A percentile compares a stretch with the other conserved stretches of the same genome.
phyloP scores from a whole-genome alignment of 805 yeast species.

The Danielia reshetovae region DNA sequence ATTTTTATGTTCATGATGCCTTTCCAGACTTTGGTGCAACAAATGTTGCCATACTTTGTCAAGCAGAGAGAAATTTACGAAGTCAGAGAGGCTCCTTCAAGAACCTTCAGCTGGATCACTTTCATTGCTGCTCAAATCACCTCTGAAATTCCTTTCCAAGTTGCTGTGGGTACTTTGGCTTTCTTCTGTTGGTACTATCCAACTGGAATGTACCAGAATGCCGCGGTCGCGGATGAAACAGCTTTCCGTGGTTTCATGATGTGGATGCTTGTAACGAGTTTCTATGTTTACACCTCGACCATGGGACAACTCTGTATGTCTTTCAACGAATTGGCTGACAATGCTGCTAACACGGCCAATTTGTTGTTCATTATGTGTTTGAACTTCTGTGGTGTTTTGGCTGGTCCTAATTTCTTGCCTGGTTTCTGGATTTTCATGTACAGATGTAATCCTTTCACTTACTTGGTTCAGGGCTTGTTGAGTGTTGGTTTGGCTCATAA shows the following conservation, averaged over 20 bases:
- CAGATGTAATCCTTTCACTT: slow-evolving; percentile 68
- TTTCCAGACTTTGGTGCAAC: slow-evolving; percentile 38
- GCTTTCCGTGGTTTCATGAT: slow-evolving; percentile 33
- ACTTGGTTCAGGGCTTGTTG: slow-evolving; percentile 36
- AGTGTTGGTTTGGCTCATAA: slow-evolving; percentile 46
- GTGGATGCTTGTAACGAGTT: slow-evolving; percentile 26
- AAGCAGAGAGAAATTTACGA: slow-evolving; percentile 44
- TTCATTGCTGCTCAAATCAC: slow-evolving; percentile 38
- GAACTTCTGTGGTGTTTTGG: slow-evolving; percentile 77
- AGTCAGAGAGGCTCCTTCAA: slow-evolving; percentile 43
- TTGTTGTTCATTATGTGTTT: slow-evolving; percentile 30
- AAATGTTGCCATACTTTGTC: slow-evolving; percentile 41
- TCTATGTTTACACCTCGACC: slow-evolving; percentile 19
- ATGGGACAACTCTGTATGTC: slow-evolving; percentile 22
- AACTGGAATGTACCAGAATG: slow-evolving; percentile 16
- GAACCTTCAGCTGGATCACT: slow-evolving; percentile 41
- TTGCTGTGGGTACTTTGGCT: slow-evolving; percentile 52
- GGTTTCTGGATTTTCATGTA: slow-evolving; percentile 86
- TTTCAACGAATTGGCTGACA: slow-evolving; percentile 20
- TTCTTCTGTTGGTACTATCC: slow-evolving; percentile 65
- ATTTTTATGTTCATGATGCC: slow-evolving; percentile 43
- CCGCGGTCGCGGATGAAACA: slow-evolving; percentile 14
- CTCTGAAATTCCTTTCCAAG: slow-evolving; percentile 47
- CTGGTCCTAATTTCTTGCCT: slow-evolving; percentile 55
- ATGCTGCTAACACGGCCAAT: slow-evolving; percentile 23